A percentile compares a stretch with the other conserved stretches of the same genome.
Conservation (phyloP, 2,329 filamentous ascomycete genomes). For the Simplicillium sp. region DNA sequence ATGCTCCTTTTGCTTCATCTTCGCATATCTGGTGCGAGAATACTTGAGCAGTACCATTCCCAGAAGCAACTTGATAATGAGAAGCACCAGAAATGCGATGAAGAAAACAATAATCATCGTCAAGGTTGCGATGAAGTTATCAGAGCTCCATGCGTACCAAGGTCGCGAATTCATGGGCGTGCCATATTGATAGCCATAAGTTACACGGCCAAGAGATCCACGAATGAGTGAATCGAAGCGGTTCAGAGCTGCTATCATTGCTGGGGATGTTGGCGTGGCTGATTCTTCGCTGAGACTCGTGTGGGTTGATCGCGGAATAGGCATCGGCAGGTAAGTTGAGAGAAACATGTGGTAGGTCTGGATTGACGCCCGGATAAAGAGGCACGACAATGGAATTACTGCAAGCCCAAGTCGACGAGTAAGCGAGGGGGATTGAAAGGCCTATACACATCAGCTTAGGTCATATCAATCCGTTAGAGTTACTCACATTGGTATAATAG, state of each 20-base stretch:
- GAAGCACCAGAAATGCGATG: slow-evolving; percentile 71
- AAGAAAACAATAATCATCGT: slow-evolving; percentile 87
- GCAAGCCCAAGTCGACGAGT: slow-evolving; percentile 85
- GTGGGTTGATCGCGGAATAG: slow-evolving; percentile 54
- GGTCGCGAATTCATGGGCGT: slow-evolving; percentile 26
- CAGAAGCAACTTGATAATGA: slow-evolving; percentile 76
- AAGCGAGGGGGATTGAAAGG: slow-evolving; percentile 82
- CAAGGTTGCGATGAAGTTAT: slow-evolving; percentile 63
- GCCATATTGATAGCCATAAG: slow-evolving; percentile 50
- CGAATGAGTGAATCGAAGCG: slow-evolving; percentile 69
- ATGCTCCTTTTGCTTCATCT: slow-evolving; percentile 66
- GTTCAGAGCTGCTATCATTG: slow-evolving; percentile 67
- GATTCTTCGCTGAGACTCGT: slow-evolving; percentile 58
- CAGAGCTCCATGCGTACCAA: slow-evolving; percentile 52
- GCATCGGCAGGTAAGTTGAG: slow-evolving; percentile 72
- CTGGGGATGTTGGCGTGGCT: slow-evolving; percentile 56
- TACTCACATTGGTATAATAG: slow-evolving; percentile 84
- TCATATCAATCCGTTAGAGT: not conserved
- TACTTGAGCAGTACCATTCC: slow-evolving; percentile 82
- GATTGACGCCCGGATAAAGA: slow-evolving; percentile 88
- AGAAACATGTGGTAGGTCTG: slow-evolving; percentile 99
- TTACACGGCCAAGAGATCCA: slow-evolving; percentile 64
- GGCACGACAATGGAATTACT: slow-evolving; percentile 82
- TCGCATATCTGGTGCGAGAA: slow-evolving; percentile 66
- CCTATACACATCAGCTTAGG: slow-evolving; percentile 34